Percentiles rank a stretch among this genome's conserved stretches.
These are phyloP conservation scores for Primulina eburnea DNA, from an alignment of 257 asterid genomes.

Conservation along the genomic window DNA sequence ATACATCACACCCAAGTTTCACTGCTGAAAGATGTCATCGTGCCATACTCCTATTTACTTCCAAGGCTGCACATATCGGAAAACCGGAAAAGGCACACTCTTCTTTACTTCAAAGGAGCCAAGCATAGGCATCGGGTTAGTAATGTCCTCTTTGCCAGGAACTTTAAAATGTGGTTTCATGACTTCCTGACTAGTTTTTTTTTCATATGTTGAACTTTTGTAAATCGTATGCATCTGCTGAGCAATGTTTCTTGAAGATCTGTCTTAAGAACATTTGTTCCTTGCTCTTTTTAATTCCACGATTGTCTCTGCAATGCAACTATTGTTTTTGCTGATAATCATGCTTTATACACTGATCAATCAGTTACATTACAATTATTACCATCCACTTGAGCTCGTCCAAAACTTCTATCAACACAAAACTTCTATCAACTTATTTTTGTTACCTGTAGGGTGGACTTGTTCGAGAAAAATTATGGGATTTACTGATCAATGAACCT, in stretches of 20 bases:
- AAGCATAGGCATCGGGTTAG: constrained; percentile 95
- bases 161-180: neutral
- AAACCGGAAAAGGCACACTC: constrained; percentile 54
- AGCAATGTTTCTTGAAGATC: neutral
- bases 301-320: constrained; percentile 12
- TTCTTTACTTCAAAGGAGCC: constrained; percentile 96
- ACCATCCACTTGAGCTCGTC: neutral
- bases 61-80: constrained; percentile 60
- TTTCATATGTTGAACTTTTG: neutral
- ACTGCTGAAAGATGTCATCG: constrained; percentile 80
- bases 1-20: constrained; percentile 92
- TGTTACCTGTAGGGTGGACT: constrained; percentile 65
- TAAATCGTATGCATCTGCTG: neutral
- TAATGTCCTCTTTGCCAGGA: constrained; percentile 18
- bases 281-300: neutral
- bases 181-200: neutral
- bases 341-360: neutral
- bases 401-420: neutral
- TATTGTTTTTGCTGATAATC: neutral
- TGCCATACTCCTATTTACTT: constrained; percentile 85
- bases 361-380: neutral
- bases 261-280: neutral
- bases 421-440: neutral
- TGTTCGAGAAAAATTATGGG: constrained; percentile 88
- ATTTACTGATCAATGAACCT: constrained; percentile 57